These are phyloP conservation scores for Ceratocystis variospora DNA, from an alignment of 2,329 filamentous ascomycete species.

Conservation along the genomic window DNA sequence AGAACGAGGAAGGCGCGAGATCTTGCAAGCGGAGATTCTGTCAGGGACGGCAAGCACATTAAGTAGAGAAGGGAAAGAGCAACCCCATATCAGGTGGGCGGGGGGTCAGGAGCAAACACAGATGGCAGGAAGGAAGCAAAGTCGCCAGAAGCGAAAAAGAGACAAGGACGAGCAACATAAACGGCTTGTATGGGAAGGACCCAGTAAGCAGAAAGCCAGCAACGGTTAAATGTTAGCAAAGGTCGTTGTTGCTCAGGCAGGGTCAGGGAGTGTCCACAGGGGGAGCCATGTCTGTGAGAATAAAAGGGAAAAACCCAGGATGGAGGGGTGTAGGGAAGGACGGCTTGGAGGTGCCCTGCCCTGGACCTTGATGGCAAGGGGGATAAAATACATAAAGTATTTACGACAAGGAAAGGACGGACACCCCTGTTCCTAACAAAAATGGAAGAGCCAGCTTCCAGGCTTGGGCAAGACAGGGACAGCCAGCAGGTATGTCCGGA, in stretches of 20 bases:
- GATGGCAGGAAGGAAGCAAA: conserved; percentile 9
- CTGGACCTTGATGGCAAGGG: not conserved
- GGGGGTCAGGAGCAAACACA: not conserved
- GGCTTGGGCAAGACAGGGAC: not conserved
- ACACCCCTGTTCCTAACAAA: not conserved
- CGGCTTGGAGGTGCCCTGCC: not conserved
- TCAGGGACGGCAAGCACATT: conserved; percentile 4
- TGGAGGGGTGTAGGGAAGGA: conserved; percentile 1
- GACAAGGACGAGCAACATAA: not conserved
- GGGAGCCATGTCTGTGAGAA: not conserved
- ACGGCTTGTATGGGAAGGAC: conserved; percentile 8
- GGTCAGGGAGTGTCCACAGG: not conserved
- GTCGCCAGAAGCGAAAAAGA: not conserved
- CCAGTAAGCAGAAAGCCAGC: not conserved
- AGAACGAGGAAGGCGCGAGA: not conserved
- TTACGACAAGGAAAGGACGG: not conserved
- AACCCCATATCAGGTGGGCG: not conserved
- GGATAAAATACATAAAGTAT: conserved; percentile 1
- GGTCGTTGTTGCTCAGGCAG: conserved; percentile 5
- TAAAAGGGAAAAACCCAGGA: not conserved
- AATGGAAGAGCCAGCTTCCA: not conserved
- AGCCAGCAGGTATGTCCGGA: not conserved
- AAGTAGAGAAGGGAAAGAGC: conserved; percentile 5
- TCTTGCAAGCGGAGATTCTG: not conserved
- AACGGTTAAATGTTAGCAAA: conserved; percentile 11